Conservation (phyloP, 1,284 basidiomycete genomes). For the Melampsora americana region DNA sequence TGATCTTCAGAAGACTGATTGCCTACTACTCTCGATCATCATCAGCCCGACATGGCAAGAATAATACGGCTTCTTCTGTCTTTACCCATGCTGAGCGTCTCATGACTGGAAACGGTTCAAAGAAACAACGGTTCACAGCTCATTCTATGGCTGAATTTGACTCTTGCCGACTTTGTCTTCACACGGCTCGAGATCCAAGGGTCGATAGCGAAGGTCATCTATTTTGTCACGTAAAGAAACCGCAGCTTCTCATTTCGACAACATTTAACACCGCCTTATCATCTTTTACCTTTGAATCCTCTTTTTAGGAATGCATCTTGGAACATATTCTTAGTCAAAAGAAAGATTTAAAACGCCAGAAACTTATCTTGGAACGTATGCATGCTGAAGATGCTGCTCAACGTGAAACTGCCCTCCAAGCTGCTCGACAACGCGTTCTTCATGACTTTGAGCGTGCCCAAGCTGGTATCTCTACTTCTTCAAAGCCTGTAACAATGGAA, state of each 20-base stretch:
- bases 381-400: constrained; percentile 22
- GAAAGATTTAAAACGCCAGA: constrained; percentile 38
- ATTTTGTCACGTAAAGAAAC: constrained; percentile 28
- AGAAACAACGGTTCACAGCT: constrained; percentile 34
- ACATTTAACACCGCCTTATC: too few species aligned
- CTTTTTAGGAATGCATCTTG: constrained; percentile 35
- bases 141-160: constrained; percentile 40
- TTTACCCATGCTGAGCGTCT: constrained; percentile 42
- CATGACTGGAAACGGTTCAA: constrained; percentile 40
- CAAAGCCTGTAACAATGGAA: constrained; percentile 1
- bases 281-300: too few species aligned
- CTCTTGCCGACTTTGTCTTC: constrained; percentile 38
- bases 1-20: too few species aligned
- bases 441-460: constrained; percentile 41
- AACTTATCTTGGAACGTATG: constrained; percentile 25
- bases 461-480: constrained; percentile 26
- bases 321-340: constrained; percentile 39
- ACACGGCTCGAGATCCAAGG: constrained; percentile 27
- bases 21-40: not conserved
- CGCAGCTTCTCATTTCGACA: too few species aligned
- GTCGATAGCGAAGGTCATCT: constrained; percentile 34
- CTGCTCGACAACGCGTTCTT: constrained; percentile 35
- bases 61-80: constrained; percentile 40
- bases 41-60: constrained; percentile 41
- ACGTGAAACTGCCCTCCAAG: constrained; percentile 22